Evolutionary conservation across 345 rosid species (phyloP), one percentile per base, ranked within the genome.

Genomic region (Brassica napus): DNA sequence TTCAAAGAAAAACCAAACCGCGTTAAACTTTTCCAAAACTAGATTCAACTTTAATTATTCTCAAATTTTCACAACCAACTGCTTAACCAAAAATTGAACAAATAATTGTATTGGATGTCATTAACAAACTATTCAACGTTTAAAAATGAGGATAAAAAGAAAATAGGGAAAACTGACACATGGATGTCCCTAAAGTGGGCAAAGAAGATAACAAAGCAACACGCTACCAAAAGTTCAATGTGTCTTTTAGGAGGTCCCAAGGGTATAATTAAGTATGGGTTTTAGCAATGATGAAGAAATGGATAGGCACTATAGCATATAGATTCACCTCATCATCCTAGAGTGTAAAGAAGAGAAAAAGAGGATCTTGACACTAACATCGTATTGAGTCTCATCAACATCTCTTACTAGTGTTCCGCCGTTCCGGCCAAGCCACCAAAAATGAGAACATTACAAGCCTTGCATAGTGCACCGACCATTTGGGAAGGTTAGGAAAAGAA

Each of bases 271-370:
- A 70, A 58, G 73, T 72, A 73, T 71, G 82, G 82, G 76, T 31
- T 73, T 73, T 69, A 62, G 79, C 71, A 59, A 44, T 69, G 62
- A 77, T 74, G 80, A 81, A 62, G 77, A 84, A 82, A 66, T 78
- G 35, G 86, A 82, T 70, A 76, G 21, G 85, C 83, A 82, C 83
- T 69, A 80, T 74, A 62, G 79, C 76, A 63, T 59, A 75, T 44
- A 67, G 76, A 81, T 81, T 84, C 83, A 84, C 77, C 81, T 75
- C 72, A 78, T 81, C 76, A 68, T 68, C 78, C 12, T 59, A 65
- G 73, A 79, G 63, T 59, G 72, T 58, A 79, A 47, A 44, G 55
- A n/a, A 42, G 10, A 26, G 21, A 39, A 8, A 68, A 63, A 74
- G 65, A 11, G 79, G 75, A 69, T 74, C 62, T 75, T 80, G 79